Evolutionary conservation across 73 alveolate species (phyloP), one percentile per base, ranked within the genome.

Genomic region (Paramecium sonneborni): DNA sequence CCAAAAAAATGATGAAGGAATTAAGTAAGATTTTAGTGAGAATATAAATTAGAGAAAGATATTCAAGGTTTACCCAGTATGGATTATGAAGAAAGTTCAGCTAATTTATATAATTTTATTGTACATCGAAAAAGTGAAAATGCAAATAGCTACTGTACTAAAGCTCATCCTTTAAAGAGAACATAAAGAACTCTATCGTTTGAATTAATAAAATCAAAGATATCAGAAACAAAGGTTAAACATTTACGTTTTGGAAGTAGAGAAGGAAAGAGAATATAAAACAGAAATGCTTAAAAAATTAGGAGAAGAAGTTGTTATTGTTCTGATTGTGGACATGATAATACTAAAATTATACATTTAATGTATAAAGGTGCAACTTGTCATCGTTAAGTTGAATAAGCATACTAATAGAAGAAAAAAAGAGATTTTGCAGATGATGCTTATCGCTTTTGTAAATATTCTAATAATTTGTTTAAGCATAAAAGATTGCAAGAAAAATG

Each of bases 361-460:
- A 62, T 62, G 84, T 62, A 62, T 12, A 62, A 62, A 62, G 84
- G 84, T 30, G 84, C 84, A 62, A 62, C 84, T 62, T 62, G 84
- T 5, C 84, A 62, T 62, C 84, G 84, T 30, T 26, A 62, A 62
- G 44, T 62, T 14, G 84, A 62, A 62, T 62, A 62, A 12, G 84
- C 84, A 30, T 44, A 32, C 14, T 11, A 62, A 26, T 62, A 11
- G 14, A 62, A 62, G 44, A 32, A 62, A 62, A 62, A 62, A 32
- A 62, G 84, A 12, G 84, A 62, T 26, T 62, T 62, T 32, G 44
- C 44, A 32, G 84, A 62, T 21, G 84, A 62, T 30, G 84, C 48
- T 3, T 12, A 11, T 30, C 84, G 39, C 48, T 62, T 62, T 62
- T 62, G 84, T 62, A 62, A 62, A 52, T 52, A 52, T 62, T 62